phyloP scores from a whole-genome alignment of 495 filamentous ascomycete genomes.

The Barbatosphaeria neglecta region DNA sequence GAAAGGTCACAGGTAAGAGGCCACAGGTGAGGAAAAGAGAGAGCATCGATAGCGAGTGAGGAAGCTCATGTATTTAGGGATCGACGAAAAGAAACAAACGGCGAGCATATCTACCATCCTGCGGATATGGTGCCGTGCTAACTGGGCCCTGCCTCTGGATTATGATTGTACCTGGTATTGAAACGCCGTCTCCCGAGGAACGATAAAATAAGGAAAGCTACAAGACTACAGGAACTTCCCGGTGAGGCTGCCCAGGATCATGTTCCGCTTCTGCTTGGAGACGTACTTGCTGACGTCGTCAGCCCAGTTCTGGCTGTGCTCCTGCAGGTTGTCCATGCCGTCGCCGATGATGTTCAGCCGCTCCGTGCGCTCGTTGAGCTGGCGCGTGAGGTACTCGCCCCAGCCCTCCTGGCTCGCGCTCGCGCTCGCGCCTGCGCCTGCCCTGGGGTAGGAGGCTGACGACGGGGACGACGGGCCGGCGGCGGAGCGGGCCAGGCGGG shows the following conservation, averaged over 20 bases:
- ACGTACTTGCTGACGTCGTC: constrained; percentile 82
- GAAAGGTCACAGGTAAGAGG: too few species aligned
- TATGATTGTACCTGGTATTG: too few species aligned
- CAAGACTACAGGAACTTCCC: constrained; percentile 32
- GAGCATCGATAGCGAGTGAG: too few species aligned
- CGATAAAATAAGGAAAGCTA: too few species aligned
- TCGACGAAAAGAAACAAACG: too few species aligned
- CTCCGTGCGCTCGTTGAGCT: constrained; percentile 82
- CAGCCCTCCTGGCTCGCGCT: constrained; percentile 34
- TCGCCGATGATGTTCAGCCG: constrained; percentile 73
- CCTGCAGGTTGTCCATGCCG: constrained; percentile 66
- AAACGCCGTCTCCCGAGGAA: too few species aligned
- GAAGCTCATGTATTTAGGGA: too few species aligned
- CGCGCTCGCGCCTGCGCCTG: constrained; percentile 48
- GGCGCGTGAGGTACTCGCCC: constrained; percentile 60
- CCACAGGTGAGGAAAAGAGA: too few species aligned
- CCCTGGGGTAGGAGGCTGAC: too few species aligned
- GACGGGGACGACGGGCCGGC: constrained; percentile 45
- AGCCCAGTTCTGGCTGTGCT: constrained; percentile 69
- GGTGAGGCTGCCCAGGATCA: constrained; percentile 53
- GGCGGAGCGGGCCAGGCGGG: constrained; percentile 15
- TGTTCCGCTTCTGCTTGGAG: constrained; percentile 69
- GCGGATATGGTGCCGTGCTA: too few species aligned
- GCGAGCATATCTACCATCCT: too few species aligned
- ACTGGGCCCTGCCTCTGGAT: too few species aligned